A percentile compares a stretch with the other conserved stretches of the same genome.
phyloP scores from a whole-genome alignment of 108 stramenopile species.

The Nitzschia sp. region DNA sequence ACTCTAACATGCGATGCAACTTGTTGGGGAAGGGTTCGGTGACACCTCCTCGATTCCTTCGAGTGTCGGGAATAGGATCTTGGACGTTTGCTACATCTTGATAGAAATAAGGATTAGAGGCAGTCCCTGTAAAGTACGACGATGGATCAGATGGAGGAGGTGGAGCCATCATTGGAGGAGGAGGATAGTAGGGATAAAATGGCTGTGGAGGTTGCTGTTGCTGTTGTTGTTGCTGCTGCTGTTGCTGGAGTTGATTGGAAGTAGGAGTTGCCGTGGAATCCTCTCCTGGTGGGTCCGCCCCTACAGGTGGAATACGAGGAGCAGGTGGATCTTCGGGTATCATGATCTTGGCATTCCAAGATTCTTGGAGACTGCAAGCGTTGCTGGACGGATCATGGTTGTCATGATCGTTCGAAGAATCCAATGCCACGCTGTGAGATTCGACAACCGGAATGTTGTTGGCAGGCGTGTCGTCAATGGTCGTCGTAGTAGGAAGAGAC shows the following conservation, averaged over 20 bases:
- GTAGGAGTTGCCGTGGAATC: too few relatives aligned
- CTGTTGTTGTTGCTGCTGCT: background rate
- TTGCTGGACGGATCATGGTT: too few relatives aligned
- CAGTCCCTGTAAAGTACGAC: background rate
- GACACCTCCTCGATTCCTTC: constrained; percentile 57
- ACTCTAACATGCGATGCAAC: constrained; percentile 49
- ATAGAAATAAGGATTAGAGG: constrained; percentile 12
- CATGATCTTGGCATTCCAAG: too few relatives aligned
- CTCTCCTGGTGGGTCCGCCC: too few relatives aligned
- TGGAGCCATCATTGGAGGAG: background rate
- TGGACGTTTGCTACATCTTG: constrained; percentile 19
- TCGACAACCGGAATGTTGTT: too few relatives aligned
- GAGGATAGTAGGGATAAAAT: constrained; percentile 17
- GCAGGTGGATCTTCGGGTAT: too few relatives aligned
- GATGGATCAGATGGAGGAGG: background rate
- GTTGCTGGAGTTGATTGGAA: background rate
- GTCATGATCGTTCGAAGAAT: too few relatives aligned
- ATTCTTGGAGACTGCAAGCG: too few relatives aligned
- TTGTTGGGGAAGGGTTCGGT: constrained; percentile 40
- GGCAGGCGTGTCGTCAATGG: too few relatives aligned
- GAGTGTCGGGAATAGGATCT: constrained; percentile 33
- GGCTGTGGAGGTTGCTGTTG: background rate
- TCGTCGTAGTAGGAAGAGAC: too few relatives aligned
- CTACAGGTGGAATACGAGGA: too few relatives aligned
- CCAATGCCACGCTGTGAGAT: too few relatives aligned